These are phyloP conservation scores for Camelina neglecta DNA, from an alignment of 345 rosid species.

Conservation along the genomic window DNA sequence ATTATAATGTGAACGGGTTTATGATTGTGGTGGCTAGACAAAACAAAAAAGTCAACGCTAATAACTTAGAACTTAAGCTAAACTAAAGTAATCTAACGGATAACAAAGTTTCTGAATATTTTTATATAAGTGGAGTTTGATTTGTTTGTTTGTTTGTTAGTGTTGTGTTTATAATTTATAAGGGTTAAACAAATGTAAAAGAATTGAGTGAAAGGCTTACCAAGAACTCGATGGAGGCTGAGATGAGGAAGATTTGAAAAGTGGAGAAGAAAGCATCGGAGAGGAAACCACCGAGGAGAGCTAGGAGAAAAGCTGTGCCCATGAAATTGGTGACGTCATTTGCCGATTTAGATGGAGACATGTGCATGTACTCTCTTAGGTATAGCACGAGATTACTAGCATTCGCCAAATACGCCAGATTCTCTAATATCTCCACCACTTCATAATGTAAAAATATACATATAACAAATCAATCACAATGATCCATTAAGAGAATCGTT, in stretches of 20 bases:
- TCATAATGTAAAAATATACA: not conserved
- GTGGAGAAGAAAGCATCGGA: conserved; percentile 76
- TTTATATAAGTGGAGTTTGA: not conserved
- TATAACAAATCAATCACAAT: conserved; percentile 19
- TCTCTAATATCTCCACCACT: conserved; percentile 93
- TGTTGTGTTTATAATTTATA: not conserved
- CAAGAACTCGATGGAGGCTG: conserved; percentile 69
- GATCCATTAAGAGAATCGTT: conserved; percentile 24
- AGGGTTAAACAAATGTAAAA: conserved; percentile 9
- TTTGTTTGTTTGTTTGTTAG: conserved; percentile 7
- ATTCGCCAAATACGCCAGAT: conserved; percentile 78
- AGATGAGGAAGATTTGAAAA: conserved; percentile 63
- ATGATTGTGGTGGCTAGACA: conserved; percentile 34
- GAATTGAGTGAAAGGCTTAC: conserved; percentile 41
- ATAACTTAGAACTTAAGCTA: conserved; percentile 38
- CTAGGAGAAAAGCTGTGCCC: conserved; percentile 84
- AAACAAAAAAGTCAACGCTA: conserved; percentile 36
- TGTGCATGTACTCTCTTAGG: conserved; percentile 63
- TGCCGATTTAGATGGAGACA: conserved; percentile 74
- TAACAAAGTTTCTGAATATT: not conserved
- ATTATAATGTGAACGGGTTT: conserved; percentile 42
- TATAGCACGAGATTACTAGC: conserved; percentile 84
- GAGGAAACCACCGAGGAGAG: conserved; percentile 84
- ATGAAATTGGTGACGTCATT: conserved; percentile 79
- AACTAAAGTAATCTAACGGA: conserved; percentile 4